A percentile compares a stretch with the other conserved stretches of the same genome.
Evolutionary conservation across 2,329 filamentous ascomycete species (phyloP).

Genomic region (Bipolaris gigantea): DNA sequence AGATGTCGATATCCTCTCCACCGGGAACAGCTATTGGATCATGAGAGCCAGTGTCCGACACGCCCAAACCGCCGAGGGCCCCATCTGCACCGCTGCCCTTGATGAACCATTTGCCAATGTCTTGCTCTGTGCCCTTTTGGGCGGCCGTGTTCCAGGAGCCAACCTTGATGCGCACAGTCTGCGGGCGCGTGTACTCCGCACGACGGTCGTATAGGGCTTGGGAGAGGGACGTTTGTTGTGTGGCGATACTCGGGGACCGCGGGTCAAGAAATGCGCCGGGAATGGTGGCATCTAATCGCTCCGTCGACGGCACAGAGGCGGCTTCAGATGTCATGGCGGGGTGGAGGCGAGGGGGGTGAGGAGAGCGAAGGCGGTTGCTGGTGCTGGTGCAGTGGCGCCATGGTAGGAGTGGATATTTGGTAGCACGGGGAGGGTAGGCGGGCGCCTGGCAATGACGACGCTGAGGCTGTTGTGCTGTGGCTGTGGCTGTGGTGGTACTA

Average conservation of each 20-base stretch:
- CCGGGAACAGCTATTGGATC: conserved; percentile 55
- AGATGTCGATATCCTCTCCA: conserved; percentile 77
- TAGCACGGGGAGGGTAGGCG: conserved; percentile 12
- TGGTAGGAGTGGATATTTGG: not conserved
- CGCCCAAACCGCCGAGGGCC: conserved; percentile 58
- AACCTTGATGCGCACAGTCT: conserved; percentile 80
- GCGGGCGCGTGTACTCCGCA: conserved; percentile 75
- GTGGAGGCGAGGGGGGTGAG: not conserved
- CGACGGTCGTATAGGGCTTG: conserved; percentile 70
- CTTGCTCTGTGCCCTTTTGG: conserved; percentile 80
- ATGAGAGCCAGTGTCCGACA: conserved; percentile 30
- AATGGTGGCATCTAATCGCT: conserved; percentile 48
- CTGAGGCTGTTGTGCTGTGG: not conserved
- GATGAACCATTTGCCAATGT: conserved; percentile 87
- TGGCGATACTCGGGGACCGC: conserved; percentile 31
- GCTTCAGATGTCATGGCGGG: conserved; percentile 34
- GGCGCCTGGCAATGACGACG: conserved; percentile 17
- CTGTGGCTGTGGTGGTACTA: too few relatives aligned
- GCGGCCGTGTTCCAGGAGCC: conserved; percentile 95
- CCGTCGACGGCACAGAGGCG: conserved; percentile 30
- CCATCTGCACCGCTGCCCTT: conserved; percentile 71
- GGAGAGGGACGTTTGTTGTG: conserved; percentile 53
- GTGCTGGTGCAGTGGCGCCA: conserved; percentile 10
- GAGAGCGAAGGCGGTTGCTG: not conserved
- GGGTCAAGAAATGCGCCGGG: conserved; percentile 54